Evolutionary conservation across 805 yeast species (phyloP).

Genomic region (Saccharomyces kudriavzevii): DNA sequence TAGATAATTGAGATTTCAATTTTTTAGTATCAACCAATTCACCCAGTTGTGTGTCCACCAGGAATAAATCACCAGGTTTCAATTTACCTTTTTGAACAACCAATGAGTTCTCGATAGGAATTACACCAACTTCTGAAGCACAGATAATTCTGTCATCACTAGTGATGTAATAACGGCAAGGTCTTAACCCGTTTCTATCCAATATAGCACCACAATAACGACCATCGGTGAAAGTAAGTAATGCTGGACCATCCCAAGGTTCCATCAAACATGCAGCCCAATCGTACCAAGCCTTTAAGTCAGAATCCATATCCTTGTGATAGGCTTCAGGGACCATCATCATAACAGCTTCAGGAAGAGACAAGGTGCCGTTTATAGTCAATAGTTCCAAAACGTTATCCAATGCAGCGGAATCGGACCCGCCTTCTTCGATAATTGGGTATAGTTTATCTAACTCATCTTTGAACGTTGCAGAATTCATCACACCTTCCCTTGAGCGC

Average conservation of each 20-base stretch:
- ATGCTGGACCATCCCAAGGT: slow-evolving; percentile 99
- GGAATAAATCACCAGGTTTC: slow-evolving; percentile 92
- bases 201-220: slow-evolving; percentile 97
- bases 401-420: slow-evolving; percentile 96
- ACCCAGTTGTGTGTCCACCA: slow-evolving; percentile 90
- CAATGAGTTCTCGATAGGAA: slow-evolving; percentile 75
- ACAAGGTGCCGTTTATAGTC: slow-evolving; percentile 82
- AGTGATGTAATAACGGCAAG: slow-evolving; percentile 94
- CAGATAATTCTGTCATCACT: slow-evolving; percentile 92
- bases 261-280: slow-evolving; percentile 99
- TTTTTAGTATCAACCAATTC: slow-evolving; percentile 88
- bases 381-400: slow-evolving; percentile 91
- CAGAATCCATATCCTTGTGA: slow-evolving; percentile 94
- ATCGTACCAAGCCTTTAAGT: slow-evolving; percentile 89
- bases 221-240: slow-evolving; percentile 94
- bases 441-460: slow-evolving; percentile 84
- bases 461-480: slow-evolving; percentile 80
- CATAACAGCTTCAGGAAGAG: slow-evolving; percentile 96
- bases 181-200: slow-evolving; percentile 95
- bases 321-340: slow-evolving; percentile 95
- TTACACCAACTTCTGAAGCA: slow-evolving; percentile 97
- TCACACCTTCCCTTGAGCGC: slow-evolving; percentile 97
- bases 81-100: slow-evolving; percentile 87
- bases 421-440: slow-evolving; percentile 97
- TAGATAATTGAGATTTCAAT: slow-evolving; percentile 70